phyloP scores from a whole-genome alignment of 73 alveolate genomes.

The Breviolum minutum region DNA sequence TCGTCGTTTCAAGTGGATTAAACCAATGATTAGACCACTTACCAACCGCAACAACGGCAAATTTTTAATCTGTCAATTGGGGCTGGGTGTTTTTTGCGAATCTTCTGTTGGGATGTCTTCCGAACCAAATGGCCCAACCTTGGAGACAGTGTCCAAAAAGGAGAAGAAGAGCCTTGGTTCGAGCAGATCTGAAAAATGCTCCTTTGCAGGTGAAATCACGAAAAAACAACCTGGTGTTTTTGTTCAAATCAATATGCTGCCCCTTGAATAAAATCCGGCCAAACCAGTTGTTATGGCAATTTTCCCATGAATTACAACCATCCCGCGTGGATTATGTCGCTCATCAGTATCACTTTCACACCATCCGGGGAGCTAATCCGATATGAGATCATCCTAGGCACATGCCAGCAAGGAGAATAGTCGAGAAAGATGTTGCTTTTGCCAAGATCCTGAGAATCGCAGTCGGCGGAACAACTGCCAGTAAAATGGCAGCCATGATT shows the following conservation, averaged over 20 bases:
- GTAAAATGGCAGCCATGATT: too few relatives aligned
- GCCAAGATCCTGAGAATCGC: slow-evolving; percentile 59
- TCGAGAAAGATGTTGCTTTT: slow-evolving; percentile 63
- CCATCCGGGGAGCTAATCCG: not conserved
- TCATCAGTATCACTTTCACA: not conserved
- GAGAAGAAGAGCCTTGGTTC: slow-evolving; percentile 79
- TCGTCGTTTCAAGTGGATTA: too few relatives aligned
- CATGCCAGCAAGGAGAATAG: slow-evolving; percentile 86
- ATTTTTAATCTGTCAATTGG: not conserved
- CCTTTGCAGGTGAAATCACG: too few relatives aligned
- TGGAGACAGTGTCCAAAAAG: slow-evolving; percentile 66
- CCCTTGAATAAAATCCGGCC: too few relatives aligned
- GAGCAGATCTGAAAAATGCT: not conserved
- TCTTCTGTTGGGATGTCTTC: too few relatives aligned
- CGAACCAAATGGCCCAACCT: not conserved
- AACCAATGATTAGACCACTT: not conserved
- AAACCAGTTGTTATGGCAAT: too few relatives aligned
- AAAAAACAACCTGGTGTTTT: too few relatives aligned
- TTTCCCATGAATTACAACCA: too few relatives aligned
- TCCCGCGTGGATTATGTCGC: too few relatives aligned
- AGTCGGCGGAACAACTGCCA: not conserved
- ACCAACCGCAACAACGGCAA: not conserved
- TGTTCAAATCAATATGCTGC: too few relatives aligned
- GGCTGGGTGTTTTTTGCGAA: too few relatives aligned
- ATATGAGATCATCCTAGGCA: not conserved